phyloP scores from a whole-genome alignment of 805 yeast species.

The Teunomyces pallodes region DNA sequence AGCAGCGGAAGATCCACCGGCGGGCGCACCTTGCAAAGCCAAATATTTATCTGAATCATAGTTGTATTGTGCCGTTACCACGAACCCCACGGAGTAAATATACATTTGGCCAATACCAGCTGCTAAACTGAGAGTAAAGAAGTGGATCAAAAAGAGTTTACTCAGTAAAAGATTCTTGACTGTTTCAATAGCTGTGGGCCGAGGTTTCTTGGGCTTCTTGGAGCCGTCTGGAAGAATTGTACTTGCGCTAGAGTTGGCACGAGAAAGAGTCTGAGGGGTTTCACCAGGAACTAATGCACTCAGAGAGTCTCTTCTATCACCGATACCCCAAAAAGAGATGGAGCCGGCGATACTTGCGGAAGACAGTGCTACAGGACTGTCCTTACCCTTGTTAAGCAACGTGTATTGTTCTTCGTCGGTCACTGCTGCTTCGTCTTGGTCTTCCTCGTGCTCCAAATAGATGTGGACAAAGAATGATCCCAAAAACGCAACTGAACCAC shows the following conservation, averaged over 20 bases:
- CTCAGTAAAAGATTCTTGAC: conserved; percentile 20
- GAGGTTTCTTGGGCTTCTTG: background rate
- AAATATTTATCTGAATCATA: conserved; percentile 7
- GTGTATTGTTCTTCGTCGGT: conserved; percentile 5
- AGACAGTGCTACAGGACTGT: background rate
- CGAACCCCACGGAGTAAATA: conserved; percentile 70
- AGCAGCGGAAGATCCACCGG: conserved; percentile 25
- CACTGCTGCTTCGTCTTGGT: conserved; percentile 10
- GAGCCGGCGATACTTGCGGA: conserved; percentile 18
- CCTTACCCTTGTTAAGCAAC: background rate
- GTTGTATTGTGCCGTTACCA: conserved; percentile 48
- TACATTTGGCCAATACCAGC: conserved; percentile 71
- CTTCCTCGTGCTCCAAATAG: conserved; percentile 29
- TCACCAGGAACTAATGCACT: conserved; percentile 15
- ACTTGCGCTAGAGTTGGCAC: conserved; percentile 1
- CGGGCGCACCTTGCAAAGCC: conserved; percentile 3
- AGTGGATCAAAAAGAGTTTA: conserved; percentile 48
- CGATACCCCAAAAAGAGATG: conserved; percentile 41
- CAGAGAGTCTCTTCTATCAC: conserved; percentile 22
- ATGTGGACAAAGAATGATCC: conserved; percentile 47
- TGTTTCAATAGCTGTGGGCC: conserved; percentile 11
- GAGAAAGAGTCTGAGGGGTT: conserved; percentile 6
- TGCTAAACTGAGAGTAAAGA: conserved; percentile 51
- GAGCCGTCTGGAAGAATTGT: background rate
- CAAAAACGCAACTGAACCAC: conserved; percentile 45